These are phyloP conservation scores for Colletotrichum incanum DNA, from an alignment of 2,329 filamentous ascomycete genomes.

Conservation along the genomic window DNA sequence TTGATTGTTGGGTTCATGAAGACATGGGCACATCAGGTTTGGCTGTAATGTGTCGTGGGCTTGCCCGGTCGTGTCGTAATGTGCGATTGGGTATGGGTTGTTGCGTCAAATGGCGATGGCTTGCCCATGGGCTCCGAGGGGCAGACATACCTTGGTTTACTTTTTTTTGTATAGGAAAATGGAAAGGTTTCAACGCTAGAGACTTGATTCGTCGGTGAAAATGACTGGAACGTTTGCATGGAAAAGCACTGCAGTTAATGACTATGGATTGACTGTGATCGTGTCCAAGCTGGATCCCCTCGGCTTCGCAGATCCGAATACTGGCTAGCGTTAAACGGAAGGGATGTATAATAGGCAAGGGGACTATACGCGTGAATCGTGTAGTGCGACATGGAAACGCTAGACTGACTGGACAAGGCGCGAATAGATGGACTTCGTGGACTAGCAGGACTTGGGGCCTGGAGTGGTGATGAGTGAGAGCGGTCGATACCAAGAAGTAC, in stretches of 20 bases:
- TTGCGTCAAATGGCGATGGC: not conserved
- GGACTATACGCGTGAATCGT: not conserved
- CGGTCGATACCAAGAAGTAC: no score
- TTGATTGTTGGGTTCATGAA: constrained; percentile 11
- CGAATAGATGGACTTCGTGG: no score
- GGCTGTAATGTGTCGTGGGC: constrained; percentile 29
- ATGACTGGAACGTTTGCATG: not conserved
- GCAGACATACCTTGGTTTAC: not conserved
- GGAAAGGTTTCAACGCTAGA: not conserved
- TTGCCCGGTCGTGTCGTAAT: constrained; percentile 1
- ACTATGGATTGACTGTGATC: not conserved
- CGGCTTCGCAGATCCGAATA: not conserved
- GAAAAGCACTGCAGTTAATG: not conserved
- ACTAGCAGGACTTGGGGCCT: no score
- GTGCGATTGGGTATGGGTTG: not conserved
- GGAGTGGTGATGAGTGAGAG: not conserved
- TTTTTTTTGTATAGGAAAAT: not conserved
- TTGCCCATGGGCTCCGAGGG: not conserved
- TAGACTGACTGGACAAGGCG: no score
- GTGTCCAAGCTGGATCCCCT: not conserved
- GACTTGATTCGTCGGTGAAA: no score
- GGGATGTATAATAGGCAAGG: not conserved
- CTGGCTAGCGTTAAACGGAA: not conserved
- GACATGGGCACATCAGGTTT: not conserved
- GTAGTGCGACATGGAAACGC: not conserved